A percentile compares a stretch with the other conserved stretches of the same genome.
Conservation (phyloP, 2,329 filamentous ascomycete species). For the Leptographium flavum region DNA sequence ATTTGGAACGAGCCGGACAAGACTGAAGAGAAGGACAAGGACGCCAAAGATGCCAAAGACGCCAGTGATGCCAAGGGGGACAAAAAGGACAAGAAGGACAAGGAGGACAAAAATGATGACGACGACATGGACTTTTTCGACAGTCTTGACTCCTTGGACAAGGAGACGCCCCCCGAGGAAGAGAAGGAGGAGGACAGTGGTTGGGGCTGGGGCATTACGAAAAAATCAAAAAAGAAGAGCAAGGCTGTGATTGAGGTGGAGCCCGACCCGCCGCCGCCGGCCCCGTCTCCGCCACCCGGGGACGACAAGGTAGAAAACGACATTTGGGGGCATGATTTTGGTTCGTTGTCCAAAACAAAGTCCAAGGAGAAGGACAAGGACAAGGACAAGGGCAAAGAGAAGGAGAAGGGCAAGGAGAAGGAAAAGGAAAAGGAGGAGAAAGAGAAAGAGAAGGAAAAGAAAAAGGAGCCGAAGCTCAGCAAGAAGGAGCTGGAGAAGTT, state of each 20-base stretch:
- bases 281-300: slow-evolving; percentile 31
- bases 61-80: no score
- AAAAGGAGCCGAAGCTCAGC: slow-evolving; percentile 29
- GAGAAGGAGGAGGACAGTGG: slow-evolving; percentile 29
- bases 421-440: slow-evolving; percentile 22
- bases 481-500: slow-evolving; percentile 37
- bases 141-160: slow-evolving; percentile 18
- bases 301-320: slow-evolving; percentile 26
- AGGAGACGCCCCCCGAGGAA: slow-evolving; percentile 28
- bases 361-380: slow-evolving; percentile 28
- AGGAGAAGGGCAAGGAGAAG: slow-evolving; percentile 27
- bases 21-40: neutral
- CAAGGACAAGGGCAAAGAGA: slow-evolving; percentile 19
- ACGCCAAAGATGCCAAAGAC: no score
- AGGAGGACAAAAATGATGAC: slow-evolving; percentile 14
- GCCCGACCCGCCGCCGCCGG: slow-evolving; percentile 29
- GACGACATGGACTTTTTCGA: slow-evolving; percentile 16
- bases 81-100: slow-evolving; percentile 16
- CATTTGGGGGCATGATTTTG: slow-evolving; percentile 22
- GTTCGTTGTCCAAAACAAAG: slow-evolving; percentile 16
- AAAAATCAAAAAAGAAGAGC: slow-evolving; percentile 16
- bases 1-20: slow-evolving; percentile 8
- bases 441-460: slow-evolving; percentile 18
- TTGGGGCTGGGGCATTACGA: slow-evolving; percentile 14
- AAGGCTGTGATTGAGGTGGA: slow-evolving; percentile 22